Base-by-base conservation (phyloP, 345 rosid genomes). In the Leavenworthia alabamica region DNA sequence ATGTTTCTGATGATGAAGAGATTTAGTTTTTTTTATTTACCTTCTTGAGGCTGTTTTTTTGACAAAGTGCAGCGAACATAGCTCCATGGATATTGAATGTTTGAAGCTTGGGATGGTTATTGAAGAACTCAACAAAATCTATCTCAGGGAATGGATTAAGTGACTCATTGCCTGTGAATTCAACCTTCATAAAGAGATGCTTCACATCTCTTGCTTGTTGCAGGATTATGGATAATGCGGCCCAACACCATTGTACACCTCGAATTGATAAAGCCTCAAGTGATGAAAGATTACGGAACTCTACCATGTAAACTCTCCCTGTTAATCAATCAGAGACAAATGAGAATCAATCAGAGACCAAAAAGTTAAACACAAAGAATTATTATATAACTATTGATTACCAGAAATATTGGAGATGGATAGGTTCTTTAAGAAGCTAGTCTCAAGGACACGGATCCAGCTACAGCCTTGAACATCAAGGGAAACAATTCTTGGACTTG, bases 41-140 rank as follows among this genome's bases (percentile, higher is more conserved):
- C 69, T 85, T 89, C 74, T 75, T 93, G 42, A 89, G 78, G 86
- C 97, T 89, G 82, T 87, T 89, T 78, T 80, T 92, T 70, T 92
- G 99, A 82, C 99, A 93, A 55, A 93, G 94, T 44, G 97, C 94
- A 42, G 97, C 99, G 9, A 93, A 93, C 99, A 93, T 93, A 64
- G 99, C 99, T 62, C 99, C 99, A 70, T 93, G 99, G 58, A 87
- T 77, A 14, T 93, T 85, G 14, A 89, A 86, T 63, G 77, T 85
- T 50, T 66, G 81, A 61, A 93, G 79, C 77, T 83, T 89, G 24
- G 83, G 86, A 72, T 93, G 99, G 78, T 57, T 83, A 64, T 82
- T 86, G 60, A 93, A 86, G 76, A 93, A 93, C 4, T 93, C 97
- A 6, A 89, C 99, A 6, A 93, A 80, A 54, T 93, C 94, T 4